phyloP scores from a whole-genome alignment of 805 yeast genomes.

The Wickerhamiella australiensis region DNA sequence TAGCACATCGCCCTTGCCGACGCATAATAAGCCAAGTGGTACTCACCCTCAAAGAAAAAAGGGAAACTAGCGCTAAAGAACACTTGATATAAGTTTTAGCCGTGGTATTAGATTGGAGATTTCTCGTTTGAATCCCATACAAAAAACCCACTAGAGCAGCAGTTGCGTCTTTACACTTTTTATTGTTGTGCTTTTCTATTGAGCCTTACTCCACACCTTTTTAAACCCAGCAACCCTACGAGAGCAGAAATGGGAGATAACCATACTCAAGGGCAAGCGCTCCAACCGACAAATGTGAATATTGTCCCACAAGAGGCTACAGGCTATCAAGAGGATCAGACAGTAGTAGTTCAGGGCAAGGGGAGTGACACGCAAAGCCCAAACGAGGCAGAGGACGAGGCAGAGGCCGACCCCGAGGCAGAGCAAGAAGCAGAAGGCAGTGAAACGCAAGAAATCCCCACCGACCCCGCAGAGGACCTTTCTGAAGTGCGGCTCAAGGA shows the following conservation, averaged over 20 bases:
- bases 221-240: no score
- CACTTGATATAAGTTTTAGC: no score
- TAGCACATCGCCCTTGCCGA: slow-evolving; percentile 1
- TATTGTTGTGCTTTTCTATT: no score
- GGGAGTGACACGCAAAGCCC: slow-evolving; percentile 6
- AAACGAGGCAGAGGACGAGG: not conserved
- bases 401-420: not conserved
- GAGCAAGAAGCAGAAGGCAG: not conserved
- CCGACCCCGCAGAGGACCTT: not conserved
- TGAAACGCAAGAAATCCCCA: not conserved
- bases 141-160: not conserved
- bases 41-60: not conserved
- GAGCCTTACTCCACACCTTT: no score
- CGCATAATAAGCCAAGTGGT: not conserved
- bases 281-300: no score
- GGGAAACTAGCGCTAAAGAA: no score
- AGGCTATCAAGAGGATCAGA: no score
- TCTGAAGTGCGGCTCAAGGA: not conserved
- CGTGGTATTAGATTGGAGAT: no score
- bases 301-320: no score
- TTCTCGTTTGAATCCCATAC: no score
- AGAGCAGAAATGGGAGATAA: not conserved
- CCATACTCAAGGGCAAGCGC: not conserved
- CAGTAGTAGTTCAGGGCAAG: slow-evolving; percentile 8
- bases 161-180: not conserved